These are phyloP conservation scores for Aspergillus unguis DNA, from an alignment of 2,329 filamentous ascomycete species.

Conservation along the genomic window DNA sequence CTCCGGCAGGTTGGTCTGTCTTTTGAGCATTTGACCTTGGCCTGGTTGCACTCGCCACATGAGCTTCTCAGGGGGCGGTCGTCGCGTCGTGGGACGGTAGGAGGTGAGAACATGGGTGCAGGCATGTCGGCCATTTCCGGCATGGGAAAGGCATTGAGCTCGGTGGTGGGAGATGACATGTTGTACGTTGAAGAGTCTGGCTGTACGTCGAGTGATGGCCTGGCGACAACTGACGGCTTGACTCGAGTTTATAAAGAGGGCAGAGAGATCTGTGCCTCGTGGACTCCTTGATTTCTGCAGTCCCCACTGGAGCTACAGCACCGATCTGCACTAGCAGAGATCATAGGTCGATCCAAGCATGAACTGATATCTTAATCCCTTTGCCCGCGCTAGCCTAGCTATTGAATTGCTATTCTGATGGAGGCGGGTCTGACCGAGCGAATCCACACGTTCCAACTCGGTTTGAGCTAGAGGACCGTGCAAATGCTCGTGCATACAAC, in stretches of 20 bases:
- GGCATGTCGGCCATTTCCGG: constrained; percentile 1
- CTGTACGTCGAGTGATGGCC: too few relatives aligned
- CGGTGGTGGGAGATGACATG: neutral
- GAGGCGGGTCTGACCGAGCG: too few relatives aligned
- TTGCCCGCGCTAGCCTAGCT: neutral
- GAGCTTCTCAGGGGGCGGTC: constrained; percentile 9
- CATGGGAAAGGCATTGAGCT: neutral
- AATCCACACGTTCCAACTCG: too few relatives aligned
- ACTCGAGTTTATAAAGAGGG: neutral
- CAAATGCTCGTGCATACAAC: too few relatives aligned
- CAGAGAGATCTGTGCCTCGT: too few relatives aligned
- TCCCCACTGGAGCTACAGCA: neutral
- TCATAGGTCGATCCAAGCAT: neutral
- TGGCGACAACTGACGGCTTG: neutral
- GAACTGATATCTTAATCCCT: neutral
- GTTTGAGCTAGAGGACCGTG: too few relatives aligned
- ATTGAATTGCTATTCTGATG: neutral
- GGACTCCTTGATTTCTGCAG: neutral
- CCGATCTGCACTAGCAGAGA: constrained; percentile 1
- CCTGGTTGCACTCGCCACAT: constrained; percentile 9
- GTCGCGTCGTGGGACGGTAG: neutral
- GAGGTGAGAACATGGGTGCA: neutral
- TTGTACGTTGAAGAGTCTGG: too few relatives aligned
- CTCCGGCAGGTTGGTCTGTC: constrained; percentile 10
- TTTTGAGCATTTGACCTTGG: constrained; percentile 11